Conservation (phyloP, 192 early-diverging fungal species). For the Umbelopsis ramanniana region DNA sequence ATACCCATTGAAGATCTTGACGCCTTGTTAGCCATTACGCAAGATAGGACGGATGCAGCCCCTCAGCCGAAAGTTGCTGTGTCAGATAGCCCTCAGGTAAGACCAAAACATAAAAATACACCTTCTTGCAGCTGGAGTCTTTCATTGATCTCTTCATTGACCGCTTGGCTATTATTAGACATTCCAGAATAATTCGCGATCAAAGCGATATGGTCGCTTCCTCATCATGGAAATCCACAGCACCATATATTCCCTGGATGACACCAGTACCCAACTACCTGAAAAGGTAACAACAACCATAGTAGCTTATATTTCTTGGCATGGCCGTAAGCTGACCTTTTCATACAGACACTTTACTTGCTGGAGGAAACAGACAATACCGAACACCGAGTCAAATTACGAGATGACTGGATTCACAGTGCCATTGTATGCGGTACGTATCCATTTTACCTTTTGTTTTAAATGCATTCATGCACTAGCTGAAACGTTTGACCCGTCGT, state of each 20-base stretch:
- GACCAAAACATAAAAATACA: too few relatives aligned
- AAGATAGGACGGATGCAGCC: too few relatives aligned
- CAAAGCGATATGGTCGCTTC: conserved; percentile 10
- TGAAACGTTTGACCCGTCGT: too few relatives aligned
- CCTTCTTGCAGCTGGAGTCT: too few relatives aligned
- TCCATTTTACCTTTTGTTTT: too few relatives aligned
- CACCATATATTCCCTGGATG: neutral
- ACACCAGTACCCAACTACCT: neutral
- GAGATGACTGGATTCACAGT: conserved; percentile 72
- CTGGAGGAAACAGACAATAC: conserved; percentile 19
- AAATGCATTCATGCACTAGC: too few relatives aligned
- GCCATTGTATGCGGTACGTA: conserved; percentile 33
- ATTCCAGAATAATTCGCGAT: neutral
- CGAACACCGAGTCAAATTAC: conserved; percentile 46
- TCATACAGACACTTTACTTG: conserved; percentile 1
- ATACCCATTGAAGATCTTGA: conserved; percentile 30
- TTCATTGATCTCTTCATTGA: neutral
- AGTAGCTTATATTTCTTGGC: too few relatives aligned
- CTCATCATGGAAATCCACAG: conserved; percentile 11
- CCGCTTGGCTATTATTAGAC: neutral
- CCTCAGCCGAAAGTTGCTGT: too few relatives aligned
- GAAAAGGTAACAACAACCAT: neutral
- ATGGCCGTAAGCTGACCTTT: too few relatives aligned
- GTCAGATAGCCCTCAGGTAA: neutral
- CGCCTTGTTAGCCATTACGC: neutral